Conservation (phyloP, 2,329 filamentous ascomycete genomes). For the Metarhizium album region DNA sequence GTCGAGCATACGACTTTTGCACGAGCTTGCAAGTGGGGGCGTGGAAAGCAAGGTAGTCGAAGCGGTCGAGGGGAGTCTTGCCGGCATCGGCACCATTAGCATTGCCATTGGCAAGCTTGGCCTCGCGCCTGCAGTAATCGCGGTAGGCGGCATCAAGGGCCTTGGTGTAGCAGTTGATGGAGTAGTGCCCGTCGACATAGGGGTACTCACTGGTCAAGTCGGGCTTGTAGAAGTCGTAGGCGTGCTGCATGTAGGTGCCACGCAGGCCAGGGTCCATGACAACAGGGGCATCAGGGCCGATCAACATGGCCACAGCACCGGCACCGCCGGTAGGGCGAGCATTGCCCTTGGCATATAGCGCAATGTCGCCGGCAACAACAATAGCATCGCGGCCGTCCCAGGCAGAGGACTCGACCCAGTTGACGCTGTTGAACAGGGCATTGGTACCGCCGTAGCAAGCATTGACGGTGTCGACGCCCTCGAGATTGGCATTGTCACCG, state of each 20-base stretch:
- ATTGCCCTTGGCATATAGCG: constrained; percentile 74
- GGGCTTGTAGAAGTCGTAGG: constrained; percentile 87
- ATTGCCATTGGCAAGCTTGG: constrained; percentile 40
- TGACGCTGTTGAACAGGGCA: constrained; percentile 70
- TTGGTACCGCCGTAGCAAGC: constrained; percentile 84
- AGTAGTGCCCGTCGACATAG: constrained; percentile 76
- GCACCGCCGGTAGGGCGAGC: constrained; percentile 74
- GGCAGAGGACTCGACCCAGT: constrained; percentile 78
- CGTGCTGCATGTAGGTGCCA: constrained; percentile 71
- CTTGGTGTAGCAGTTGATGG: constrained; percentile 69
- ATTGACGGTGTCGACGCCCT: constrained; percentile 75
- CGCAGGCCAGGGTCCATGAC: constrained; percentile 70
- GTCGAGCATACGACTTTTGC: constrained; percentile 71
- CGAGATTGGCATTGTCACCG: constrained; percentile 71
- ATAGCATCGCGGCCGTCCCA: constrained; percentile 79
- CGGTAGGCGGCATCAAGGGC: constrained; percentile 74
- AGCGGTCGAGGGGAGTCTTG: constrained; percentile 64
- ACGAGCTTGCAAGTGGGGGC: constrained; percentile 81
- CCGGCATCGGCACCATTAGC: constrained; percentile 33
- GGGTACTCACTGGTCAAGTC: constrained; percentile 82
- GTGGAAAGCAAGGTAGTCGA: constrained; percentile 78
- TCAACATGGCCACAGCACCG: constrained; percentile 66
- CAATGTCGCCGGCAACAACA: constrained; percentile 73
- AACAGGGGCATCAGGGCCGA: constrained; percentile 68
- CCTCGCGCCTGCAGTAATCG: constrained; percentile 67